Evolutionary conservation across 305 asterid genomes (phyloP).

Genomic region (Withania somnifera): DNA sequence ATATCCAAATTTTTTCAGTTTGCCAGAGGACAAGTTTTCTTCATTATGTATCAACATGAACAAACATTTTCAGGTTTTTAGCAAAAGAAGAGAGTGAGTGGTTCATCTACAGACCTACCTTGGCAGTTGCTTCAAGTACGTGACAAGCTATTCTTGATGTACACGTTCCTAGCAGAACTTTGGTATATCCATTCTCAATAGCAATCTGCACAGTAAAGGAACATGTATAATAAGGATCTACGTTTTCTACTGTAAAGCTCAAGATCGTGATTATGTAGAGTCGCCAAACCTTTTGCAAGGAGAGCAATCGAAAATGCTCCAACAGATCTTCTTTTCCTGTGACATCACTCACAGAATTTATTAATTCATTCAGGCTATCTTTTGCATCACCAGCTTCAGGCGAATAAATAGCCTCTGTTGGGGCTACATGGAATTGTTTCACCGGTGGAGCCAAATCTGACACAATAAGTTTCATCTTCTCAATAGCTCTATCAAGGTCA

Average conservation of each 20-base stretch:
- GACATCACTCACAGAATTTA: constrained; percentile 39
- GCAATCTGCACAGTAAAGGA: constrained; percentile 50
- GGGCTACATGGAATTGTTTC: constrained; percentile 44
- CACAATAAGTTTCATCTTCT: constrained; percentile 49
- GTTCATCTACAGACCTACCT: constrained; percentile 28
- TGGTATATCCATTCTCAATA: constrained; percentile 65
- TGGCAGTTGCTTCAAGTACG: constrained; percentile 91
- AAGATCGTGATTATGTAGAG: background rate
- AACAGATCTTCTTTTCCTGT: constrained; percentile 87
- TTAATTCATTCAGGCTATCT: constrained; percentile 35
- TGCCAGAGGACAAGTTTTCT: background rate
- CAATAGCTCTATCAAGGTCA: constrained; percentile 30
- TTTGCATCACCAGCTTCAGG: constrained; percentile 31
- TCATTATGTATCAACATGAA: background rate
- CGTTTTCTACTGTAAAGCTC: background rate
- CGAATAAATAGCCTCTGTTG: constrained; percentile 47
- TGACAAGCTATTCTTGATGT: constrained; percentile 67
- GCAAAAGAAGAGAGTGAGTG: background rate
- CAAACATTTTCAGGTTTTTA: background rate
- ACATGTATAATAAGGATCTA: background rate
- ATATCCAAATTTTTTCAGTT: background rate
- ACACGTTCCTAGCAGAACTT: constrained; percentile 58
- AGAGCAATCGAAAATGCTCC: constrained; percentile 48
- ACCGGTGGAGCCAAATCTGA: constrained; percentile 57
- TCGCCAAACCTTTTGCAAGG: constrained; percentile 57